Evolutionary conservation across 805 yeast genomes (phyloP).

Genomic region (Metschnikowia continentalis): DNA sequence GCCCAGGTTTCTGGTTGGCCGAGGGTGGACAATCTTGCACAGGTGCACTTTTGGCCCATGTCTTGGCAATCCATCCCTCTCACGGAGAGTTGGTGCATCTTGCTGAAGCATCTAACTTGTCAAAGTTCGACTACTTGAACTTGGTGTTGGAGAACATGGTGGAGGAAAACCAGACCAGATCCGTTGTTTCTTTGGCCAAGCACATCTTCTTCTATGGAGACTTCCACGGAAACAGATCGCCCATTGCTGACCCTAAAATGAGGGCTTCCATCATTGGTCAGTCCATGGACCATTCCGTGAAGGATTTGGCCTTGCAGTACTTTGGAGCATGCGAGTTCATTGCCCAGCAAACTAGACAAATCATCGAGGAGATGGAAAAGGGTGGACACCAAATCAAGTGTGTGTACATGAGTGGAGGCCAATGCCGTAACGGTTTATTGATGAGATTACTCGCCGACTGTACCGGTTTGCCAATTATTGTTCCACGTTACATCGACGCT

Average conservation of each 20-base stretch:
- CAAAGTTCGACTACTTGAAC: slow-evolving; percentile 82
- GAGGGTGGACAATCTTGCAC: slow-evolving; percentile 99
- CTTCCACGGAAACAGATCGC: slow-evolving; percentile 93
- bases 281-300: slow-evolving; percentile 82
- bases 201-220: slow-evolving; percentile 93
- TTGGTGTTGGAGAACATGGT: slow-evolving; percentile 65
- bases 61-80: slow-evolving; percentile 86
- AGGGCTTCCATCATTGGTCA: slow-evolving; percentile 89
- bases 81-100: slow-evolving; percentile 62
- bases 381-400: slow-evolving; percentile 75
- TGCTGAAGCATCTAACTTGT: slow-evolving; percentile 64
- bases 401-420: slow-evolving; percentile 93
- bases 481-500: slow-evolving; percentile 93
- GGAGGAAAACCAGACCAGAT: slow-evolving; percentile 51
- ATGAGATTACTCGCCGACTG: slow-evolving; percentile 91
- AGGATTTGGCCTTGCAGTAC: slow-evolving; percentile 80
- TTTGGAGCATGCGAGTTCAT: slow-evolving; percentile 95
- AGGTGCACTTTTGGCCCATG: slow-evolving; percentile 89
- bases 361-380: slow-evolving; percentile 76
- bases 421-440: slow-evolving; percentile 85
- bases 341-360: slow-evolving; percentile 96
- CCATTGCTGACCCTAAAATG: slow-evolving; percentile 95
- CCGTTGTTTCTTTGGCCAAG: slow-evolving; percentile 77
- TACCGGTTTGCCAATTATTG: slow-evolving; percentile 85
- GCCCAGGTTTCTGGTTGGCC: slow-evolving; percentile 90